These are phyloP conservation scores for Zychaea mexicana DNA, from an alignment of 371 early-diverging fungal species.

Conservation along the genomic window DNA sequence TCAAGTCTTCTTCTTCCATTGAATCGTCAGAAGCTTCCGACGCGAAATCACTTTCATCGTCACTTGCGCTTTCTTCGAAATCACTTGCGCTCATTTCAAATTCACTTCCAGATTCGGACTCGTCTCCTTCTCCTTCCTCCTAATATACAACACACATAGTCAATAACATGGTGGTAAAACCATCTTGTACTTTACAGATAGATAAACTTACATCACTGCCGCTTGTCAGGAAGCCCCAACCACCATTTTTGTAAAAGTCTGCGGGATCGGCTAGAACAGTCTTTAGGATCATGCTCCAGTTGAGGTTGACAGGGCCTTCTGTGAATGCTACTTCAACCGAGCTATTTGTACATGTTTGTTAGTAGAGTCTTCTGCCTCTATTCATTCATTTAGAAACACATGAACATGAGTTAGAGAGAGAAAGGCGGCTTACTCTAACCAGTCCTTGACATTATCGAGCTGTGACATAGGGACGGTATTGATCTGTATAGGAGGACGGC, in stretches of 20 bases:
- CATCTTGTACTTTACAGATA: too few species aligned
- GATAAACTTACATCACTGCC: constrained; percentile 63
- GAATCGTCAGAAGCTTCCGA: constrained; percentile 67
- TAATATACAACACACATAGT: background rate
- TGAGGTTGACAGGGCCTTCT: constrained; percentile 97
- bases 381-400: background rate
- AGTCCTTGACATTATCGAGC: constrained; percentile 96
- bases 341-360: constrained; percentile 25
- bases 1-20: constrained; percentile 60
- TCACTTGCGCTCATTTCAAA: constrained; percentile 58
- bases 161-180: background rate
- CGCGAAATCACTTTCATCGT: constrained; percentile 72
- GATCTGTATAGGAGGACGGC: constrained; percentile 91
- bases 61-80: constrained; percentile 60
- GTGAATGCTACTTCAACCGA: constrained; percentile 95
- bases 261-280: constrained; percentile 97
- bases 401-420: too few species aligned
- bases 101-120: constrained; percentile 64
- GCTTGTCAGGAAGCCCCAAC: constrained; percentile 92
- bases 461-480: constrained; percentile 95
- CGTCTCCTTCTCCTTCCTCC: constrained; percentile 47
- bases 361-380: background rate
- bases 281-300: constrained; percentile 99
- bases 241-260: constrained; percentile 95
- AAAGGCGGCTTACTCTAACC: constrained; percentile 96